phyloP scores from a whole-genome alignment of 1,139 yeast genomes.

The Kodamaea ohmeri region DNA sequence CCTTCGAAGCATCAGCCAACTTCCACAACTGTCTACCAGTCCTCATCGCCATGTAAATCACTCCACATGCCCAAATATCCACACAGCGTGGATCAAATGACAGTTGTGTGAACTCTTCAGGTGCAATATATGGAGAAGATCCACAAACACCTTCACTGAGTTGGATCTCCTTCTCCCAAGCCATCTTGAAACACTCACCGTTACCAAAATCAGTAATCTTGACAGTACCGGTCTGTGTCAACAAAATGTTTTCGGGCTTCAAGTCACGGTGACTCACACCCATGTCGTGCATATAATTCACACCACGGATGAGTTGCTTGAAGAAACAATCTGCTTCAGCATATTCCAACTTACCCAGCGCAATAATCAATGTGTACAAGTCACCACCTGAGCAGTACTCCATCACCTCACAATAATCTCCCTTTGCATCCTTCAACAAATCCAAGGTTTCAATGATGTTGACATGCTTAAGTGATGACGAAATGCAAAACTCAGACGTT shows the following conservation, averaged over 20 bases:
- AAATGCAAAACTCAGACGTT: slow-evolving; percentile 47
- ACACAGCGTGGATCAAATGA: slow-evolving; percentile 90
- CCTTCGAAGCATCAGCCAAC: slow-evolving; percentile 69
- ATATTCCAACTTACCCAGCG: slow-evolving; percentile 79
- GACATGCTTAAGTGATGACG: slow-evolving; percentile 45
- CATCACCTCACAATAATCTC: slow-evolving; percentile 95
- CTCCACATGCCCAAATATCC: slow-evolving; percentile 97
- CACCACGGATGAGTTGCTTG: slow-evolving; percentile 87
- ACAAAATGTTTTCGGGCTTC: slow-evolving; percentile 86
- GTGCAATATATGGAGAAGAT: slow-evolving; percentile 92
- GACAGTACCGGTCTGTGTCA: slow-evolving; percentile 75
- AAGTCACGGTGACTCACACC: slow-evolving; percentile 95
- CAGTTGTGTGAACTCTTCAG: slow-evolving; percentile 77
- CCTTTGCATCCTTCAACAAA: slow-evolving; percentile 82
- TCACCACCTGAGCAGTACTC: slow-evolving; percentile 97
- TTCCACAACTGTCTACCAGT: slow-evolving; percentile 95
- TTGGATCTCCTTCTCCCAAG: slow-evolving; percentile 91
- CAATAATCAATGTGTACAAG: slow-evolving; percentile 77
- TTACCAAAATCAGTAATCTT: slow-evolving; percentile 96
- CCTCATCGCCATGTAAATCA: slow-evolving; percentile 97
- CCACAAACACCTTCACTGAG: slow-evolving; percentile 83
- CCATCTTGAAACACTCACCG: slow-evolving; percentile 93
- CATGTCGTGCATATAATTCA: slow-evolving; percentile 94
- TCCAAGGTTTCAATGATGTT: slow-evolving; percentile 82
- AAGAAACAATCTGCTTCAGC: slow-evolving; percentile 94